Conservation (phyloP, 768 basidiomycete species). For the Crassisporium funariophilum region DNA sequence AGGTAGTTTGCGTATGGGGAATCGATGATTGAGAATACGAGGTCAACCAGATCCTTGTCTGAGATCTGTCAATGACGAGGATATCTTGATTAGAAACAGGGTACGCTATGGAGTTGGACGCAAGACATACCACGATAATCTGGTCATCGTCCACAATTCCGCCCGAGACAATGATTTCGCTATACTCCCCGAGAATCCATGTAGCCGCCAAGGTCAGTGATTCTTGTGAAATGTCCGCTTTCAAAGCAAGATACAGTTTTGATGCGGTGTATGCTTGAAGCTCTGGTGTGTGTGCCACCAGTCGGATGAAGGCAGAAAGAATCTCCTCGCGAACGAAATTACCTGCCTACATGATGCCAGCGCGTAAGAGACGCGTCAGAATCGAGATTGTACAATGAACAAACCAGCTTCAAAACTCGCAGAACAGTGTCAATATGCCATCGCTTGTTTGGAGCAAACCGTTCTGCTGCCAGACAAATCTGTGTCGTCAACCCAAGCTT, state of each 20-base stretch:
- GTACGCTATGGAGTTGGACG: background rate
- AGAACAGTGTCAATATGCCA: slow-evolving; percentile 99
- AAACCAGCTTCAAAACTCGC: slow-evolving; percentile 85
- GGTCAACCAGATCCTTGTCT: slow-evolving; percentile 84
- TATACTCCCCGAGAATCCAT: slow-evolving; percentile 97
- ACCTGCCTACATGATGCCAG: slow-evolving; percentile 65
- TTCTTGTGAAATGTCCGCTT: slow-evolving; percentile 93
- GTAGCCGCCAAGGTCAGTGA: slow-evolving; percentile 90
- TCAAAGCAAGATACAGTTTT: slow-evolving; percentile 85
- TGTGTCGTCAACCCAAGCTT: slow-evolving; percentile 98
- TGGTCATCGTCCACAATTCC: slow-evolving; percentile 78
- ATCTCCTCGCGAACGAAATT: slow-evolving; percentile 98
- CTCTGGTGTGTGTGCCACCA: slow-evolving; percentile 96
- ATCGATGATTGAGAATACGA: slow-evolving; percentile 83
- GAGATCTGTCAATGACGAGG: slow-evolving; percentile 53
- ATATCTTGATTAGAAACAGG: background rate
- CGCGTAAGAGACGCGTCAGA: slow-evolving; percentile 2
- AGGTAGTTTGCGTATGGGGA: slow-evolving; percentile 94
- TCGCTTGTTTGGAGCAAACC: slow-evolving; percentile 95
- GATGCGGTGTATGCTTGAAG: slow-evolving; percentile 95
- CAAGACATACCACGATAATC: slow-evolving; percentile 55
- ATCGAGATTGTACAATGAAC: slow-evolving; percentile 25
- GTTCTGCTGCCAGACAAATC: slow-evolving; percentile 92
- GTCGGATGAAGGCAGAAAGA: slow-evolving; percentile 89
- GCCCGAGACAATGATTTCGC: slow-evolving; percentile 85